Evolutionary conservation across 352 stramenopile species (phyloP), one percentile per base, ranked within the genome.

Genomic region (Pythium brachiatum): DNA sequence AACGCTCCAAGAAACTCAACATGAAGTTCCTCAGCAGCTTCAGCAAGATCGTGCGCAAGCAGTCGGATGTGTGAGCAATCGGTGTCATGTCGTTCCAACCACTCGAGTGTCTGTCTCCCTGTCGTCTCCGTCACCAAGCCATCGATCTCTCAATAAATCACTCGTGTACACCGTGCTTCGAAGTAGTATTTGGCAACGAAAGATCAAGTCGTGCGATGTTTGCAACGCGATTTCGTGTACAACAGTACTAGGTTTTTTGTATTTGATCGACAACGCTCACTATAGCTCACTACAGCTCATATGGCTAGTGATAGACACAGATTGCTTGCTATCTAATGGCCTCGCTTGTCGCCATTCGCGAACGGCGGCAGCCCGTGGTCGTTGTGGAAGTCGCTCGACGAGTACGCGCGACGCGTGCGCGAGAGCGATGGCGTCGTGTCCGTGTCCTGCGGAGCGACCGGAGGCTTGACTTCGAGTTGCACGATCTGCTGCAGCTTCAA

Each of bases 1-100:
- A 75, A 5, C 64, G 82, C 44, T 61, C 73, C 18, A 91, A 89
- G 62, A 90, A 91, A 62, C 70, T 91, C 53, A 91, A 93, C 62
- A 88, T 90, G 74, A 89, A 86, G 56, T 91, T 93, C 43, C 70
- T 93, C 57, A 75, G 66, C 41, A 63, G 62, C 38, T 74, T 74
- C 26, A 64, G 58, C 41, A 74, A 74, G 62, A 70, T 61, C 15
- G 62, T 70, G 27, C 67, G 67, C 46, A 74, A 74, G 58, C 57
- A 67, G 46, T 57, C 67, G 39, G 67, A 74, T 13, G 59, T 67
- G 38, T 72, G 44, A 52, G 44, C 39, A 47, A 29, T 52, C 18
- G 15, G 11, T 64, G 46, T 64, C 23, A 34, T 34, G 57, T 57
- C 12, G 31, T 63, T n/a, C 15, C 38, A 7, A 18, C 32, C 32